Evolutionary conservation across 495 filamentous ascomycete species (phyloP).

Genomic region (Xylaria grammica): DNA sequence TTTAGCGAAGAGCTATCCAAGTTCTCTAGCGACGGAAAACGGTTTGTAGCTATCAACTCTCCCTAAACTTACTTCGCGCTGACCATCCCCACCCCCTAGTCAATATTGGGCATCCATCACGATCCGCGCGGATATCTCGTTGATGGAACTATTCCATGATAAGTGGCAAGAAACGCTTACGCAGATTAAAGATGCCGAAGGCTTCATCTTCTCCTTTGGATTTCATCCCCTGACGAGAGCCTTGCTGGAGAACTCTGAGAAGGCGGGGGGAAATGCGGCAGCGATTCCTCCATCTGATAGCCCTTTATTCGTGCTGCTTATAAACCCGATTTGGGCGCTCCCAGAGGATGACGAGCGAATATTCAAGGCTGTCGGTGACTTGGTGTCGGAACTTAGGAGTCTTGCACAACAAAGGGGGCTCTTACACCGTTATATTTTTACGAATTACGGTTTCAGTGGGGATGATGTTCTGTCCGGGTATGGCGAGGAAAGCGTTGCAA

Average conservation of each 20-base stretch:
- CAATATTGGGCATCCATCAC: constrained; percentile 23
- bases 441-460: constrained; percentile 46
- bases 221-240: constrained; percentile 38
- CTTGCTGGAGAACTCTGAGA: constrained; percentile 24
- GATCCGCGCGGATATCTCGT: constrained; percentile 11
- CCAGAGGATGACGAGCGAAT: constrained; percentile 22
- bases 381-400: constrained; percentile 5
- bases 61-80: not conserved
- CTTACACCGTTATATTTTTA: constrained; percentile 34
- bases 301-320: constrained; percentile 27
- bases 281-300: constrained; percentile 29
- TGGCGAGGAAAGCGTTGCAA: constrained; percentile 47
- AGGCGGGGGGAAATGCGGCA: constrained; percentile 38
- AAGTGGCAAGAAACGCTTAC: constrained; percentile 23
- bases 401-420: constrained; percentile 31
- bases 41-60: constrained; percentile 4
- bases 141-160: constrained; percentile 20
- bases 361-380: constrained; percentile 16
- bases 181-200: constrained; percentile 14
- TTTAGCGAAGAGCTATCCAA: constrained; percentile 22
- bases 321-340: constrained; percentile 24
- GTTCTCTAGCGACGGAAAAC: constrained; percentile 17
- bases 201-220: constrained; percentile 25
- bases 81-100: not conserved
- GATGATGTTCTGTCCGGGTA: constrained; percentile 55